These are phyloP conservation scores for Trypanosoma vivax DNA, from an alignment of 208 protist species.

Conservation along the genomic window DNA sequence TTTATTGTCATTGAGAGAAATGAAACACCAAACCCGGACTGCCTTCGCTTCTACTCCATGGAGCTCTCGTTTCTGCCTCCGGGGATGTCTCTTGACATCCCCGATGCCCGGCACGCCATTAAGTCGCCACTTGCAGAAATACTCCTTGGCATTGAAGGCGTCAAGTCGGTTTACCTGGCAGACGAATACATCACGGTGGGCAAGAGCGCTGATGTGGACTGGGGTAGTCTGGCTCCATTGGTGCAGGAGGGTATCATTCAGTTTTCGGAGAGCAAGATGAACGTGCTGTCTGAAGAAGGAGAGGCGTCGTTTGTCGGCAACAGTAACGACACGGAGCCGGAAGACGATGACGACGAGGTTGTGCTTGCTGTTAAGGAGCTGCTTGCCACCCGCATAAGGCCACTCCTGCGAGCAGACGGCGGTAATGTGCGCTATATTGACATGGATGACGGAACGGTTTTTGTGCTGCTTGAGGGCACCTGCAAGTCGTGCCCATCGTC, in stretches of 20 bases:
- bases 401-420: slow-evolving; percentile 85
- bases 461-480: slow-evolving; percentile 83
- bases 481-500: slow-evolving; percentile 88
- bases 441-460: slow-evolving; percentile 87
- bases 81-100: slow-evolving; percentile 70
- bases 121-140: slow-evolving; percentile 66
- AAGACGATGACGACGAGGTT: slow-evolving; percentile 87
- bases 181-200: slow-evolving; percentile 84
- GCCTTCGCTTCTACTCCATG: slow-evolving; percentile 84
- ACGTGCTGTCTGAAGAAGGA: slow-evolving; percentile 56
- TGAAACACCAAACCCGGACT: slow-evolving; percentile 82
- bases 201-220: slow-evolving; percentile 42
- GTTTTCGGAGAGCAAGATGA: slow-evolving; percentile 67
- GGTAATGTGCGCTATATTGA: slow-evolving; percentile 89
- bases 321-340: slow-evolving; percentile 85
- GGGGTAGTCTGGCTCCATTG: slow-evolving; percentile 36
- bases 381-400: slow-evolving; percentile 81
- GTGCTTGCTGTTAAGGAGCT: slow-evolving; percentile 90
- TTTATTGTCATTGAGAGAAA: slow-evolving; percentile 68
- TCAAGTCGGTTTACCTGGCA: slow-evolving; percentile 63
- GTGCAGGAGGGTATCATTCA: slow-evolving; percentile 62
- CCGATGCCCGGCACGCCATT: slow-evolving; percentile 48
- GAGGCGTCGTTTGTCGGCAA: slow-evolving; percentile 58
- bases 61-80: slow-evolving; percentile 76
- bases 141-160: slow-evolving; percentile 61